Evolutionary conservation across 164 flowering plant genomes (phyloP).

Genomic region (grape (Vitis vinifera)): DNA sequence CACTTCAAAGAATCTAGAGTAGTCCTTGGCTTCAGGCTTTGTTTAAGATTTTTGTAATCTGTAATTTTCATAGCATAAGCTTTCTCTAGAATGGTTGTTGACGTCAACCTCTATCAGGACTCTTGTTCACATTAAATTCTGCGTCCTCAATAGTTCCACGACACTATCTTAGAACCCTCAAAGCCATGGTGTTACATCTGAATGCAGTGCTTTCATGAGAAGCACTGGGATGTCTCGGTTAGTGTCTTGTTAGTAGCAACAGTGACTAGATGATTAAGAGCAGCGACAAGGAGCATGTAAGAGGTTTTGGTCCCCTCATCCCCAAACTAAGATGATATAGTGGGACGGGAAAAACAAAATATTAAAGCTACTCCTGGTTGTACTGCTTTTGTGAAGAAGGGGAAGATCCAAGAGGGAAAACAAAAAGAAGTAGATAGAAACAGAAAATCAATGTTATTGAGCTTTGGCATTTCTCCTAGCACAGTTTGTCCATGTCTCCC

Average conservation of each 20-base stretch:
- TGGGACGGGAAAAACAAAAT: slow-evolving; percentile 9
- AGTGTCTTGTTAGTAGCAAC: slow-evolving; percentile 14
- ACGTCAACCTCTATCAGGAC: too few species aligned
- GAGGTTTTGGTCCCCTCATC: slow-evolving; percentile 22
- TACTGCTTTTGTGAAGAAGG: slow-evolving; percentile 1
- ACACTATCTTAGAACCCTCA: slow-evolving; percentile 7
- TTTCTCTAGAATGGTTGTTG: too few species aligned
- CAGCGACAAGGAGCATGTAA: slow-evolving; percentile 20
- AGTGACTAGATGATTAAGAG: slow-evolving; percentile 13
- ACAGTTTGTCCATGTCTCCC: slow-evolving; percentile 34
- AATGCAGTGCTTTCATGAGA: neutral
- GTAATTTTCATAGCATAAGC: too few species aligned
- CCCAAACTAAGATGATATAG: neutral
- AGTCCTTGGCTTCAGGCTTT: too few species aligned
- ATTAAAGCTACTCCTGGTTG: slow-evolving; percentile 1
- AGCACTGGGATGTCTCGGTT: neutral
- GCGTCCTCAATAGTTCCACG: slow-evolving; percentile 1
- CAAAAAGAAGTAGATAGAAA: slow-evolving; percentile 25
- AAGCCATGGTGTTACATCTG: neutral
- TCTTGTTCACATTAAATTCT: too few species aligned
- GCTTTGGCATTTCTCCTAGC: slow-evolving; percentile 24
- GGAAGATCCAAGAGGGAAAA: slow-evolving; percentile 18
- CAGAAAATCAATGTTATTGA: slow-evolving; percentile 14
- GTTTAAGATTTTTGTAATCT: too few species aligned
- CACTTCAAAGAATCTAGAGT: too few species aligned